phyloP scores from a whole-genome alignment of 2,329 filamentous ascomycete genomes.

The Pyrenochaeta sp. region DNA sequence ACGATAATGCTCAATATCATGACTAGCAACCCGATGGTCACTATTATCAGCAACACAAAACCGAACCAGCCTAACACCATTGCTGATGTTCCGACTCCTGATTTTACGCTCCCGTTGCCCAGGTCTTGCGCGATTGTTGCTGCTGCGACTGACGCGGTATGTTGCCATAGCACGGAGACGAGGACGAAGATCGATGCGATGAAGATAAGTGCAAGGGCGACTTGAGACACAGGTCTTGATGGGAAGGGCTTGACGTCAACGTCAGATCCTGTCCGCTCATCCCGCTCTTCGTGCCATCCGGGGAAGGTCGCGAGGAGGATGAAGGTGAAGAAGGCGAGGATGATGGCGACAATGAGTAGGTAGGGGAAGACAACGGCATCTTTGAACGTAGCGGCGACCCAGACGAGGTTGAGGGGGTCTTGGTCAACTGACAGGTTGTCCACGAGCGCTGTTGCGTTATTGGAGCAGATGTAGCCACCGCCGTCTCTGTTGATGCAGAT shows the following conservation, averaged over 20 bases:
- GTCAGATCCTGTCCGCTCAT: conserved; percentile 77
- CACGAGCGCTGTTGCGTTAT: conserved; percentile 93
- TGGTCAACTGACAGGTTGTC: conserved; percentile 89
- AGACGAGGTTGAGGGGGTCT: conserved; percentile 95
- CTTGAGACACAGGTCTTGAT: conserved; percentile 88
- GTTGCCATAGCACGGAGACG: conserved; percentile 81
- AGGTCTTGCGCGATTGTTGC: conserved; percentile 93
- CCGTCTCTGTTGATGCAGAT: conserved; percentile 94
- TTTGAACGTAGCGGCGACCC: conserved; percentile 97
- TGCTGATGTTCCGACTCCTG: conserved; percentile 88
- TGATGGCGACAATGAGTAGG: conserved; percentile 96
- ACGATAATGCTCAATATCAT: conserved; percentile 96
- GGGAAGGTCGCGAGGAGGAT: conserved; percentile 95
- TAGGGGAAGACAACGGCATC: conserved; percentile 99
- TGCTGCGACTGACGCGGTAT: conserved; percentile 95
- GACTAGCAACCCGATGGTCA: conserved; percentile 91
- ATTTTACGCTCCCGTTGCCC: conserved; percentile 85
- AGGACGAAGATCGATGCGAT: conserved; percentile 71
- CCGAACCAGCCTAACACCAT: conserved; percentile 99
- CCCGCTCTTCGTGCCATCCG: conserved; percentile 93
- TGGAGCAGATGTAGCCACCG: conserved; percentile 92
- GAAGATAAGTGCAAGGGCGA: conserved; percentile 91
- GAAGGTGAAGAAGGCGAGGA: conserved; percentile 96
- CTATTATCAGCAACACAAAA: conserved; percentile 90
- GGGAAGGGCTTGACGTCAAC: conserved; percentile 95